Conservation (phyloP, 768 basidiomycete genomes). For the Podaxis mareebaensis region DNA sequence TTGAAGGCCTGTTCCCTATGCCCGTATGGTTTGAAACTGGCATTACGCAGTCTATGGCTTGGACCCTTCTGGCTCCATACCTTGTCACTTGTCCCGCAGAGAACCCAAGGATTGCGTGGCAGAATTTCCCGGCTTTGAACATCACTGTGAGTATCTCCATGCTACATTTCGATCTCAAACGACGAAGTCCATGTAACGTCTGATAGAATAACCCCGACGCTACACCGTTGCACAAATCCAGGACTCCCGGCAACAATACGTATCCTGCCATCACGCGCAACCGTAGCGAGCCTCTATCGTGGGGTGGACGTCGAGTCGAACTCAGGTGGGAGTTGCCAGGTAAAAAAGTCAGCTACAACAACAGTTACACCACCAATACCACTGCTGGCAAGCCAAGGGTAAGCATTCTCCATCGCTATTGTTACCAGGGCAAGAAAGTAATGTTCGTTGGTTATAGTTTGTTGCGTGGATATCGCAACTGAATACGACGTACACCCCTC, state of each 20-base stretch:
- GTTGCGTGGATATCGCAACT: slow-evolving; percentile 62
- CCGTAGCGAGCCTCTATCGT: slow-evolving; percentile 45
- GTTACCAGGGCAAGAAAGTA: not conserved
- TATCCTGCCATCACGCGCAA: slow-evolving; percentile 55
- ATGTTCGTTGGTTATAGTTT: slow-evolving; percentile 32
- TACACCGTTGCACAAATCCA: slow-evolving; percentile 25
- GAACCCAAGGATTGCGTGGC: slow-evolving; percentile 52
- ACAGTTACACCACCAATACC: slow-evolving; percentile 50
- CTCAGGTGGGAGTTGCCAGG: slow-evolving; percentile 60
- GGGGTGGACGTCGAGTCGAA: slow-evolving; percentile 43
- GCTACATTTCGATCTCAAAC: not conserved
- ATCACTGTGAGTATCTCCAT: slow-evolving; percentile 37
- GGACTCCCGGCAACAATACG: slow-evolving; percentile 34
- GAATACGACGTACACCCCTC: slow-evolving; percentile 58
- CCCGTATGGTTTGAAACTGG: slow-evolving; percentile 56
- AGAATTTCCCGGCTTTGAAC: slow-evolving; percentile 57
- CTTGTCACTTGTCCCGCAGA: slow-evolving; percentile 51
- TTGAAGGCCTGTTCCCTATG: slow-evolving; percentile 63
- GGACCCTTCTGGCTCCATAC: slow-evolving; percentile 59
- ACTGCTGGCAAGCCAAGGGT: slow-evolving; percentile 44
- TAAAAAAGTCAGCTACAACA: slow-evolving; percentile 50
- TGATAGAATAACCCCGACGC: slow-evolving; percentile 26
- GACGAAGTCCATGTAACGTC: not conserved
- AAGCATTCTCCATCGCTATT: not conserved
- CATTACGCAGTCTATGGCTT: slow-evolving; percentile 62